Conservation (phyloP, 331 rosid species). For the Cucumis variabilis region DNA sequence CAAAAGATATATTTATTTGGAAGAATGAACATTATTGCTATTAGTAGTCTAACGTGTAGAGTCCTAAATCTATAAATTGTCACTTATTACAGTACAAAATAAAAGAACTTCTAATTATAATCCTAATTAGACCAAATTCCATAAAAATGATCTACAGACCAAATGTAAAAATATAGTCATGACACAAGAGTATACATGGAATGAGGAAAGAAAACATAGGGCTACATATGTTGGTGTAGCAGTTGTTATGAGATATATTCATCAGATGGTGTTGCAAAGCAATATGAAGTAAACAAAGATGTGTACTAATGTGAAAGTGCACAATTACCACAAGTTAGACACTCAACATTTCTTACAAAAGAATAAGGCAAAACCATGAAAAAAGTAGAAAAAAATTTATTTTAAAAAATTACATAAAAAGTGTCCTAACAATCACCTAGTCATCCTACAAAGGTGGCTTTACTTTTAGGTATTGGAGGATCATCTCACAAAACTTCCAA, state of each 20-base stretch:
- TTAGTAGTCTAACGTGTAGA: conserved; percentile 72
- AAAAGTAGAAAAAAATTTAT: too few relatives aligned
- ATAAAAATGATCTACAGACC: background rate
- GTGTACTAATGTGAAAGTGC: background rate
- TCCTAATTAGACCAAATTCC: conserved; percentile 19
- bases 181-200: background rate
- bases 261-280: background rate
- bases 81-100: conserved; percentile 36
- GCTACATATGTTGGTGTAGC: background rate
- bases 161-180: background rate
- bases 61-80: conserved; percentile 51
- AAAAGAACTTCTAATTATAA: conserved; percentile 19
- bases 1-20: conserved; percentile 99
- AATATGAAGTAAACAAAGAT: background rate
- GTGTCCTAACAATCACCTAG: background rate
- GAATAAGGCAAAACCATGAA: background rate
- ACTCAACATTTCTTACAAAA: background rate
- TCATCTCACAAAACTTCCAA: too few relatives aligned
- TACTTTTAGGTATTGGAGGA: too few relatives aligned
- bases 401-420: background rate
- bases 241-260: background rate
- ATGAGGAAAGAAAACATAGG: background rate
- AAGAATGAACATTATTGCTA: conserved; percentile 84
- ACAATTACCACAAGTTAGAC: background rate
- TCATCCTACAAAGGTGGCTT: too few relatives aligned